Conservation (phyloP, 2,329 filamentous ascomycete genomes). For the Didymella keratinophila region DNA sequence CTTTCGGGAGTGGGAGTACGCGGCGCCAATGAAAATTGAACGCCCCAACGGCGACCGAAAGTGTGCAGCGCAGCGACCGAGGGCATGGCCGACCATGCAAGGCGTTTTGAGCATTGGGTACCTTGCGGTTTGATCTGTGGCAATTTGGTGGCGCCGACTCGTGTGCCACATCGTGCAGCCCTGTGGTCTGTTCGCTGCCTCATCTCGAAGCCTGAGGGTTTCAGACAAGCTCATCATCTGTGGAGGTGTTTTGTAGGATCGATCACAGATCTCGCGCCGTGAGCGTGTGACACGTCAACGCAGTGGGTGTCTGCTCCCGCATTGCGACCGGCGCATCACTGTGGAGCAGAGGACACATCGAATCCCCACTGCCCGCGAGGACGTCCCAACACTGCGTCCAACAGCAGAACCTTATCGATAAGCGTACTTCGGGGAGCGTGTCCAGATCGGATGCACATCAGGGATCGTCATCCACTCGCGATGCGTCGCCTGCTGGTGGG, state of each 20-base stretch:
- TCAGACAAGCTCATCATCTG: constrained; percentile 14
- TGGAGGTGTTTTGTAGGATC: constrained; percentile 7
- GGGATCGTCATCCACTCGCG: constrained; percentile 20
- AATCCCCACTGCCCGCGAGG: constrained; percentile 12
- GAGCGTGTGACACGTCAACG: constrained; percentile 15
- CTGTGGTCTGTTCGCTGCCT: constrained; percentile 19
- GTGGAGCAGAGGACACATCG: constrained; percentile 16
- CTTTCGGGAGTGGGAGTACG: constrained; percentile 19
- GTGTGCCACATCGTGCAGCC: constrained; percentile 4
- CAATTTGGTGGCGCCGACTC: constrained; percentile 19
- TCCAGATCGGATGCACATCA: constrained; percentile 40
- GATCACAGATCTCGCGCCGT: constrained; percentile 9
- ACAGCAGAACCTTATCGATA: constrained; percentile 29
- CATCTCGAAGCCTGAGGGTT: constrained; percentile 11
- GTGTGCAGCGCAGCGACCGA: constrained; percentile 7
- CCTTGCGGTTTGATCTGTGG: constrained; percentile 9
- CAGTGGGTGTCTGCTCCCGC: constrained; percentile 4
- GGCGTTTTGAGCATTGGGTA: constrained; percentile 10
- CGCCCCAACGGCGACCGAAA: constrained; percentile 16
- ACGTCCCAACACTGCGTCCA: constrained; percentile 19
- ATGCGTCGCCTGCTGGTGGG: constrained; percentile 8
- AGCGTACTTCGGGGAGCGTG: constrained; percentile 12
- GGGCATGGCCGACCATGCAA: constrained; percentile 6
- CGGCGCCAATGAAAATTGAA: constrained; percentile 15
- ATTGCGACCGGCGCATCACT: constrained; percentile 16